These are phyloP conservation scores for Pichia sp. DNA, from an alignment of 1,139 yeast genomes.

Conservation along the genomic window DNA sequence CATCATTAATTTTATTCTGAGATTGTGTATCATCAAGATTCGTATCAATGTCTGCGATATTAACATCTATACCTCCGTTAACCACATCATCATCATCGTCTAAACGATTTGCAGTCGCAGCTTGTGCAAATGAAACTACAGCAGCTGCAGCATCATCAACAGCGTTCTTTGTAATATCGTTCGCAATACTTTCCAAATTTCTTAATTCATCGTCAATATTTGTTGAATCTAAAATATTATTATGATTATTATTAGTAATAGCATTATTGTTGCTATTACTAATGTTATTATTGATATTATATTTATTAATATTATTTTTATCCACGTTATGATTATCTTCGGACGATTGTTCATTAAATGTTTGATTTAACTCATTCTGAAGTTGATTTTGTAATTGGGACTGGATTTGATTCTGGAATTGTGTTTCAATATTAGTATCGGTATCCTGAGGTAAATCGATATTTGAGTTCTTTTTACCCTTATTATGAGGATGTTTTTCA, in stretches of 20 bases:
- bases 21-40: not conserved
- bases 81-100: not conserved
- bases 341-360: not conserved
- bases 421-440: slow-evolving; percentile 4
- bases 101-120: slow-evolving; percentile 3
- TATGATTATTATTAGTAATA: not conserved
- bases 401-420: slow-evolving; percentile 12
- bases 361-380: slow-evolving; percentile 6
- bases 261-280: not conserved
- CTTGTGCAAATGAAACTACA: slow-evolving; percentile 7
- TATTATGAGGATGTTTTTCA: not conserved
- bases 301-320: too few relatives aligned
- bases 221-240: slow-evolving; percentile 11
- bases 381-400: slow-evolving; percentile 12
- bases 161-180: slow-evolving; percentile 9
- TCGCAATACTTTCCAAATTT: slow-evolving; percentile 7
- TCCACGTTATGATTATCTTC: too few relatives aligned
- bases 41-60: too few relatives aligned
- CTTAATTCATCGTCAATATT: slow-evolving; percentile 17
- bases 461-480: too few relatives aligned
- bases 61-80: too few relatives aligned
- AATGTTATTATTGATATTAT: too few relatives aligned
- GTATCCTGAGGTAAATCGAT: too few relatives aligned
- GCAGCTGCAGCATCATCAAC: slow-evolving; percentile 9
- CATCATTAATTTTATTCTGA: not conserved